Evolutionary conservation across 176 grass and related monocot species (phyloP), one percentile per base, ranked within the genome.

Genomic region (Poa pratensis): DNA sequence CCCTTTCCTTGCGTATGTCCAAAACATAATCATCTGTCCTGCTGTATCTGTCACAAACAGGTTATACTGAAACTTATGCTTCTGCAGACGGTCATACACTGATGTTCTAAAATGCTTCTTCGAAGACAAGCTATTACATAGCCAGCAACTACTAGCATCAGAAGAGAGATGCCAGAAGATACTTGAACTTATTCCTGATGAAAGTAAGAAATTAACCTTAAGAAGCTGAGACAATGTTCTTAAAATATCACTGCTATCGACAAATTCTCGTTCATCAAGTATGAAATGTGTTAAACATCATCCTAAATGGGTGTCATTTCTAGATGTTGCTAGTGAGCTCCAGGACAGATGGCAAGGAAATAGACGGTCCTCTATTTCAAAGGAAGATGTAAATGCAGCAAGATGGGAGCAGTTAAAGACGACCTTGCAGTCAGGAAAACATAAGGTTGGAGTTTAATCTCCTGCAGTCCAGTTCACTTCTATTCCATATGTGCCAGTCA

Each of bases 351-450:
- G 93, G 91, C 91, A 94, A 75, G 93, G 91, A 70, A 95, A 91
- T 82, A 91, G 96, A 78, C 87, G 89, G 57, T 88, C 93, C 63
- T 94, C 93, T 71, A 88, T 94, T 88, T 92, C 93, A 34, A 92
- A 90, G 66, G 93, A 98, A 86, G 91, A 95, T 84, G 80, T 87
- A 15, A 95, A 95, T 87, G 43, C 37, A 55, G 18, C 85, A 81
- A 88, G 96, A 74, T 95, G 96, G 96, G 88, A 95, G 32, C 93
- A 98, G 75, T 77, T 98, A 77, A 98, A 98, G 75, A 76, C 76
- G 22, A 89, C 79, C 35, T 86, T 98, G 73, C 93, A 94, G 86
- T 92, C 89, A 79, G 91, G 96, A 81, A 98, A 93, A 60, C 82
- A 98, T 37, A 95, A 98, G 96, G 96, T 98, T 73, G 46, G 52